Evolutionary conservation across 805 yeast species (phyloP).

Genomic region (Candida lessepsii): DNA sequence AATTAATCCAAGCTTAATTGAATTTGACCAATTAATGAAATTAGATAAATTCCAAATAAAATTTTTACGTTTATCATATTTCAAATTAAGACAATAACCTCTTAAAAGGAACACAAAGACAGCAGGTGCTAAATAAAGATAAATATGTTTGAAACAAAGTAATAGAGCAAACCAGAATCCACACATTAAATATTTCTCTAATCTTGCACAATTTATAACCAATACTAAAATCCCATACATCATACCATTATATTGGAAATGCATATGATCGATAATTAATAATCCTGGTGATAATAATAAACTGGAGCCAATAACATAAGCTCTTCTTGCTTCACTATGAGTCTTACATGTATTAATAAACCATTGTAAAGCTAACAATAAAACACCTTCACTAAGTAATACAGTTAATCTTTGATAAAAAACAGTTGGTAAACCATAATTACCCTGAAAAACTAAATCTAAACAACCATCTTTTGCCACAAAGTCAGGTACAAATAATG

Average conservation of each 20-base stretch:
- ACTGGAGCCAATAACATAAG: conserved; percentile 78
- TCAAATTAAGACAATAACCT: conserved; percentile 60
- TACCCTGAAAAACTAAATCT: conserved; percentile 61
- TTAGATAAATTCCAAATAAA: conserved; percentile 26
- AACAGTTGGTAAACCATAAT: conserved; percentile 75
- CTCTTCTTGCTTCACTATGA: conserved; percentile 41
- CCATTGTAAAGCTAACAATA: conserved; percentile 71
- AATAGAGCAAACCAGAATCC: conserved; percentile 71
- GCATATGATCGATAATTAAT: conserved; percentile 89
- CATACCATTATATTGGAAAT: conserved; percentile 96
- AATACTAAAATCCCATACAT: conserved; percentile 80
- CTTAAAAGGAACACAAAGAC: conserved; percentile 78
- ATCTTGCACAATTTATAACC: conserved; percentile 69
- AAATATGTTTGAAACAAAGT: conserved; percentile 92
- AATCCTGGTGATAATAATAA: conserved; percentile 87
- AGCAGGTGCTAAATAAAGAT: conserved; percentile 90
- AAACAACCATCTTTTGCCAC: conserved; percentile 78
- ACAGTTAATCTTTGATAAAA: conserved; percentile 83
- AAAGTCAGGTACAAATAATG: conserved; percentile 63
- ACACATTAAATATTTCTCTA: conserved; percentile 54
- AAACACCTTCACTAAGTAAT: conserved; percentile 67
- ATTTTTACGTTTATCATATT: conserved; percentile 23
- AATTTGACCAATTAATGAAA: conserved; percentile 53
- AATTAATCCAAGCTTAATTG: conserved; percentile 59
- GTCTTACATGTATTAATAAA: conserved; percentile 50